A percentile compares a stretch with the other conserved stretches of the same genome.
Conservation (phyloP, 345 rosid genomes). For the Zanthoxylum bungeanum region DNA sequence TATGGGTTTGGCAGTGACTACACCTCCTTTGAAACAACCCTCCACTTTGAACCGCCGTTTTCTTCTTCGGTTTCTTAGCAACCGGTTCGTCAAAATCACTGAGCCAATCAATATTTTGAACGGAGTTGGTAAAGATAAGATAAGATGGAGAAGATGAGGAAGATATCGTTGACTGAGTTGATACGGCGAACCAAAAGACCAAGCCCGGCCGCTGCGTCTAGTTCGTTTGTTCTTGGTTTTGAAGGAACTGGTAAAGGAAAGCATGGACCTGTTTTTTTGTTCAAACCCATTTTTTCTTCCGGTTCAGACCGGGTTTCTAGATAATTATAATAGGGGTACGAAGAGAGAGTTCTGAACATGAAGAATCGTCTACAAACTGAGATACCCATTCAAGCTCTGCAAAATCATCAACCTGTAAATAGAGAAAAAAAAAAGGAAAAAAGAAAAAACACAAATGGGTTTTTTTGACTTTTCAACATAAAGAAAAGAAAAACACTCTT, state of each 20-base stretch:
- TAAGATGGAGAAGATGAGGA: slow-evolving; percentile 16
- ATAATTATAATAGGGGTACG: slow-evolving; percentile 16
- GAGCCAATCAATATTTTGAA: not conserved
- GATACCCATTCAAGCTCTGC: slow-evolving; percentile 62
- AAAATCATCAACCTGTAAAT: slow-evolving; percentile 41
- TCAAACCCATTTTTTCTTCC: slow-evolving; percentile 7
- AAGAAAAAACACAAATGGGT: not conserved
- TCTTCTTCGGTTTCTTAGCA: slow-evolving; percentile 34
- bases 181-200: slow-evolving; percentile 26
- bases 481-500: no score
- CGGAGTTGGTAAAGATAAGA: not conserved
- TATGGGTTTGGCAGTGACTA: slow-evolving; percentile 52
- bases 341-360: slow-evolving; percentile 25
- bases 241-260: slow-evolving; percentile 30
- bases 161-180: slow-evolving; percentile 29
- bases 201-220: slow-evolving; percentile 20
- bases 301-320: slow-evolving; percentile 17
- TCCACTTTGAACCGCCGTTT: slow-evolving; percentile 20
- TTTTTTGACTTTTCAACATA: not conserved
- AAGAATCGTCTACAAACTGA: slow-evolving; percentile 49
- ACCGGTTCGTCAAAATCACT: slow-evolving; percentile 18
- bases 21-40: slow-evolving; percentile 37
- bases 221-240: slow-evolving; percentile 45
- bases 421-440: not conserved
- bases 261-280: slow-evolving; percentile 3